Evolutionary conservation across 306 rosid species (phyloP).

Genomic region (Inga leiocalycina): DNA sequence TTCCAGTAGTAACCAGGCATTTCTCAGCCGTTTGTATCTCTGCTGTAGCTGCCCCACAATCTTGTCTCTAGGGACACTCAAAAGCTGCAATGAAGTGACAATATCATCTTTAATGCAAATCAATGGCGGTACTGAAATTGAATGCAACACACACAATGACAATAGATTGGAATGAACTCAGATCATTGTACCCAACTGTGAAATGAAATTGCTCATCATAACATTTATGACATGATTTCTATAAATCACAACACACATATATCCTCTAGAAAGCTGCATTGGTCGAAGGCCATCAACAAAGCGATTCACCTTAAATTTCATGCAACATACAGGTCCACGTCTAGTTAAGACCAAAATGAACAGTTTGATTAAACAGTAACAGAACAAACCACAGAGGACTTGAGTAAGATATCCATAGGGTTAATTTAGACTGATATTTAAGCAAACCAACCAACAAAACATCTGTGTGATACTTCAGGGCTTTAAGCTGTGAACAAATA

Average conservation of each 20-base stretch:
- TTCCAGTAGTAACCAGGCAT: constrained; percentile 47
- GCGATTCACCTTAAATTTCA: not conserved
- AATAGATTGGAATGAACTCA: not conserved
- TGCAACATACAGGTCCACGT: not conserved
- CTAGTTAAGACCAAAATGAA: not conserved
- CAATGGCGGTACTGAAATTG: constrained; percentile 1
- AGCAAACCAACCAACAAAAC: not conserved
- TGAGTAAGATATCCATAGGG: not conserved
- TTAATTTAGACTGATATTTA: not conserved
- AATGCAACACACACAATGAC: constrained; percentile 9
- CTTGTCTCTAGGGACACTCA: constrained; percentile 45
- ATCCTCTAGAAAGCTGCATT: not conserved
- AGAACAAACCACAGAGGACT: not conserved
- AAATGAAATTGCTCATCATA: not conserved
- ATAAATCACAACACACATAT: not conserved
- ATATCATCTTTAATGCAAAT: constrained; percentile 23
- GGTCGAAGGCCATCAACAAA: not conserved
- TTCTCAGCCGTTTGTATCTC: constrained; percentile 42
- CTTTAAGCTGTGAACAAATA: not conserved
- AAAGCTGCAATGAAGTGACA: constrained; percentile 54
- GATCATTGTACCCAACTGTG: not conserved
- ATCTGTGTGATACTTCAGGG: not conserved
- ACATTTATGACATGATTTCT: not conserved
- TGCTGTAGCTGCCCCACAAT: constrained; percentile 39
- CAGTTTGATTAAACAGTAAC: not conserved